phyloP scores from a whole-genome alignment of 805 yeast genomes.

The Myxozyma kluyveri region DNA sequence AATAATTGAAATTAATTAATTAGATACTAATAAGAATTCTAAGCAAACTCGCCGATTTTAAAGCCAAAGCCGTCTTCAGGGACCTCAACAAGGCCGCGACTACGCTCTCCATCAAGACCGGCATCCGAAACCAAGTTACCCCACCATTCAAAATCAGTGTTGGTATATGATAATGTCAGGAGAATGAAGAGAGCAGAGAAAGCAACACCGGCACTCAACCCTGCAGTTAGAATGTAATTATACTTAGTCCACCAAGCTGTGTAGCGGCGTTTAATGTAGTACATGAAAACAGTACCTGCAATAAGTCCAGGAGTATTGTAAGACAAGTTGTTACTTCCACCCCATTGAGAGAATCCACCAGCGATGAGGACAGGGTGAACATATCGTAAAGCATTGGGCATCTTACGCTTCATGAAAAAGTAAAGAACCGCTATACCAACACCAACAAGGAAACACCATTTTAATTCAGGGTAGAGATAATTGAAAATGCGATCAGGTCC shows the following conservation, averaged over 20 bases:
- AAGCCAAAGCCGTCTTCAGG: conserved; percentile 2
- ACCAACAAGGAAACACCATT: conserved; percentile 14
- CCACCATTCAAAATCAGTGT: conserved; percentile 52
- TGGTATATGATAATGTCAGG: conserved; percentile 41
- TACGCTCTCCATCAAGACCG: conserved; percentile 9
- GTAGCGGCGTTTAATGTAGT: conserved; percentile 52
- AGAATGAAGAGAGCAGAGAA: conserved; percentile 57
- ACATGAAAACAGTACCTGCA: conserved; percentile 54
- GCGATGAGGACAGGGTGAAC: conserved; percentile 13
- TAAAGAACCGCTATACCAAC: conserved; percentile 9
- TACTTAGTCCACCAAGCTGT: conserved; percentile 72
- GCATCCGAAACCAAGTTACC: conserved; percentile 43
- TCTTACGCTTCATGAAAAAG: background rate
- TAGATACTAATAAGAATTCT: no score
- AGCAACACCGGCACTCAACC: conserved; percentile 65
- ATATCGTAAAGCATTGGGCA: conserved; percentile 2
- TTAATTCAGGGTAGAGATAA: conserved; percentile 13
- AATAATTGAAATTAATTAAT: no score
- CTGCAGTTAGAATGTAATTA: conserved; percentile 63
- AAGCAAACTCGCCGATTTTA: background rate
- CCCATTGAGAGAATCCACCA: conserved; percentile 19
- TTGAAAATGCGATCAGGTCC: conserved; percentile 13
- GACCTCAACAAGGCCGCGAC: background rate
- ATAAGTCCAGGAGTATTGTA: conserved; percentile 43
- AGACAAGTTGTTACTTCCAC: conserved; percentile 18